These are phyloP conservation scores for Verticillium tricorpus DNA, from an alignment of 2,329 filamentous ascomycete genomes.

Conservation along the genomic window DNA sequence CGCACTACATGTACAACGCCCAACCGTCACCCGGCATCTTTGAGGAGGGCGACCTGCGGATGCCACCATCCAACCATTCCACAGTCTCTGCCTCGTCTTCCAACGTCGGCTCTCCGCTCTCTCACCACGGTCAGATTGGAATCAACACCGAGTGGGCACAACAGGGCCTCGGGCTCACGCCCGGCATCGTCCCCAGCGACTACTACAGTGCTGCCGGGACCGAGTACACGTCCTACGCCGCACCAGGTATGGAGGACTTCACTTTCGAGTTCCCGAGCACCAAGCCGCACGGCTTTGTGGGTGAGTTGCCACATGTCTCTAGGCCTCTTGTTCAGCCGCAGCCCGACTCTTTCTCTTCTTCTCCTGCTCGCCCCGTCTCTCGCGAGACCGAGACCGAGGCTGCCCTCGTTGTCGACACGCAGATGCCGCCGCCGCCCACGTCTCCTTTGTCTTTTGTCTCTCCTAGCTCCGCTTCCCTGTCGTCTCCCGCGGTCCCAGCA, in stretches of 20 bases:
- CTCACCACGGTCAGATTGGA: constrained; percentile 53
- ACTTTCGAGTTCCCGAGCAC: constrained; percentile 42
- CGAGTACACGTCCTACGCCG: constrained; percentile 51
- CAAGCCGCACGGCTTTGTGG: constrained; percentile 48
- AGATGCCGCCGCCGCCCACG: constrained; percentile 13
- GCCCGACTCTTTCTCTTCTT: constrained; percentile 12
- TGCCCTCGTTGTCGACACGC: not conserved
- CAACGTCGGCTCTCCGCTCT: constrained; percentile 63
- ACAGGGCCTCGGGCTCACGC: constrained; percentile 53
- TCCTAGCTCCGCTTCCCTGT: constrained; percentile 25
- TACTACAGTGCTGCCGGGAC: constrained; percentile 47
- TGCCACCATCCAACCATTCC: constrained; percentile 55
- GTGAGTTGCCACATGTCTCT: constrained; percentile 45
- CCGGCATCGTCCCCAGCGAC: constrained; percentile 57
- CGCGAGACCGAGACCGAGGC: constrained; percentile 10
- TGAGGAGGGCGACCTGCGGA: constrained; percentile 46
- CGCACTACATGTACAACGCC: constrained; percentile 37
- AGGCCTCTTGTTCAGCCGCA: constrained; percentile 13
- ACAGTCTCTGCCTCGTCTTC: constrained; percentile 63
- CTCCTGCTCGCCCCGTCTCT: constrained; percentile 19
- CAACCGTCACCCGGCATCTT: constrained; percentile 45
- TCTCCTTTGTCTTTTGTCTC: constrained; percentile 25
- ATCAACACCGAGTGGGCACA: constrained; percentile 55
- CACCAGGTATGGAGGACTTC: constrained; percentile 45
- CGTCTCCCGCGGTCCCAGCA: constrained; percentile 22